These are phyloP conservation scores for Grifola frondosa DNA, from an alignment of 1,284 basidiomycete genomes.

Conservation along the genomic window DNA sequence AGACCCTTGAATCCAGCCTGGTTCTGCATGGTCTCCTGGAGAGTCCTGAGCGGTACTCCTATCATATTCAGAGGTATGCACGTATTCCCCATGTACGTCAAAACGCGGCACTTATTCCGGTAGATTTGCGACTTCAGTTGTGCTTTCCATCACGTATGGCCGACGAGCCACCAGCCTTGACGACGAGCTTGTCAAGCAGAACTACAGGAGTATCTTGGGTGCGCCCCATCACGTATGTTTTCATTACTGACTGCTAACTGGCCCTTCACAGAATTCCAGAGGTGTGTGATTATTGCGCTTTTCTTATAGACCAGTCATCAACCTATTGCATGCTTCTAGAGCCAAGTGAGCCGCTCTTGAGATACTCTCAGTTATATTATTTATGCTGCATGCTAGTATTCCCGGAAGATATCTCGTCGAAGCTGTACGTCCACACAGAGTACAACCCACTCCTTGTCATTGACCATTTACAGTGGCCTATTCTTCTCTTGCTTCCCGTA, in stretches of 20 bases:
- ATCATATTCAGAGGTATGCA: conserved; percentile 3
- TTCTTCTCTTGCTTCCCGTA: conserved; percentile 9
- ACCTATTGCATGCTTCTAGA: background rate
- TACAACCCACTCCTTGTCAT: background rate
- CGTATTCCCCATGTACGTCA: no score
- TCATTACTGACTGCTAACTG: background rate
- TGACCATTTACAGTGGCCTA: conserved; percentile 11
- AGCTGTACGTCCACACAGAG: conserved; percentile 1
- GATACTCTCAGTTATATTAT: background rate
- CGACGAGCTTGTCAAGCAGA: conserved; percentile 26
- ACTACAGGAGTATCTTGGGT: conserved; percentile 5
- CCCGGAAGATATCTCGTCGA: conserved; percentile 10
- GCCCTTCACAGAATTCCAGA: background rate
- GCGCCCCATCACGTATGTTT: background rate
- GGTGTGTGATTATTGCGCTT: background rate
- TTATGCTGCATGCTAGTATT: background rate
- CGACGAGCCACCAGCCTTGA: conserved; percentile 29
- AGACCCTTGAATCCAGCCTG: conserved; percentile 8
- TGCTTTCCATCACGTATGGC: conserved; percentile 34
- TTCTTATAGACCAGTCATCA: background rate
- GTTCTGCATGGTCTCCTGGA: conserved; percentile 2
- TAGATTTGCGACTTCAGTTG: conserved; percentile 34
- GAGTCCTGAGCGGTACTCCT: conserved; percentile 4
- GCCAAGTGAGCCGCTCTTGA: background rate
- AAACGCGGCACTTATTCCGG: no score